Evolutionary conservation across 1,284 basidiomycete species (phyloP).

Genomic region (Cutaneotrichosporon daszewskae): DNA sequence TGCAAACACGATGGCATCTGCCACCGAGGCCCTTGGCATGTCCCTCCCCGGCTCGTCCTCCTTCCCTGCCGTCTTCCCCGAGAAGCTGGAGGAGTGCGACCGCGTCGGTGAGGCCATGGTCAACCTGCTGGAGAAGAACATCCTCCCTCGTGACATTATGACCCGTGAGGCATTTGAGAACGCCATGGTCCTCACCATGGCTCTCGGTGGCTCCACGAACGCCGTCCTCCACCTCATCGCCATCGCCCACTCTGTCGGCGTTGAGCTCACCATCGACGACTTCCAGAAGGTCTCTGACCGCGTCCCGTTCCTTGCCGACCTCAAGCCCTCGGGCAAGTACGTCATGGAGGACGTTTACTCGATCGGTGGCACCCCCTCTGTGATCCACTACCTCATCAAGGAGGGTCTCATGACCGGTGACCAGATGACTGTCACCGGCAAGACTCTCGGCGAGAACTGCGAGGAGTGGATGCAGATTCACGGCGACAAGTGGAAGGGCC

Average conservation of each 20-base stretch:
- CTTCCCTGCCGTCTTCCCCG: slow-evolving; percentile 83
- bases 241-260: slow-evolving; percentile 83
- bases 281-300: slow-evolving; percentile 82
- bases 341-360: slow-evolving; percentile 95
- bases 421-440: slow-evolving; percentile 89
- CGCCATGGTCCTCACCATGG: slow-evolving; percentile 91
- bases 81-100: slow-evolving; percentile 71
- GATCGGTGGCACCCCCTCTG: slow-evolving; percentile 77
- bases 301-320: slow-evolving; percentile 88
- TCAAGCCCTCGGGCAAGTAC: slow-evolving; percentile 92
- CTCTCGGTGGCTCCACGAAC: slow-evolving; percentile 89
- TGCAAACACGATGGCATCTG: slow-evolving; percentile 93
- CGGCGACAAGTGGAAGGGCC: slow-evolving; percentile 64
- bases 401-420: slow-evolving; percentile 80
- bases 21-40: slow-evolving; percentile 89
- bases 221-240: slow-evolving; percentile 90
- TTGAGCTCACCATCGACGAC: slow-evolving; percentile 86
- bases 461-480: slow-evolving; percentile 57
- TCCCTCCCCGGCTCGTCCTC: slow-evolving; percentile 93
- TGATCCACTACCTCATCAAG: slow-evolving; percentile 72
- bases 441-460: slow-evolving; percentile 87
- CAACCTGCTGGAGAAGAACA: slow-evolving; percentile 82
- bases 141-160: slow-evolving; percentile 93
- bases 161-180: slow-evolving; percentile 92
- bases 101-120: slow-evolving; percentile 73